Evolutionary conservation across 2,329 filamentous ascomycete genomes (phyloP), one percentile per base, ranked within the genome.

Genomic region (Tolypocladium capitatum): DNA sequence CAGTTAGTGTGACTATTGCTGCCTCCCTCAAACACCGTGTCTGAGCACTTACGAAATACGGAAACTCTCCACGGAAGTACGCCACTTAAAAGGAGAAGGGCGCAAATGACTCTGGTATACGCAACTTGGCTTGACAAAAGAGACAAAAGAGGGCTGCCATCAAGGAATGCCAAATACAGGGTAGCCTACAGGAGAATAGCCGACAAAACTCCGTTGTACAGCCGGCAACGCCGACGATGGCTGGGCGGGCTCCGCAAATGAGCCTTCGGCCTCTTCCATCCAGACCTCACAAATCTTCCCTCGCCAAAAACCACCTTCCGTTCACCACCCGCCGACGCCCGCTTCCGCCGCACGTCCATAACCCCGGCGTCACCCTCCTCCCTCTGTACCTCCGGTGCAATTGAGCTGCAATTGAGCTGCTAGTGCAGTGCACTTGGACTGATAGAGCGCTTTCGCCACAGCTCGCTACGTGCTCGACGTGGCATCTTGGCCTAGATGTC

Each of bases 401-500:
- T 47, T 32, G 38, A 43, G 28, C 55, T 51, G 42, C 48, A 50
- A n/a, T n/a, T n/a, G n/a, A n/a, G n/a, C n/a, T n/a, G n/a, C n/a
- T n/a, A n/a, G n/a, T n/a, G n/a, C n/a, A 32, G 53, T 52, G 50
- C 51, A 51, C 48, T 49, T 52, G 46, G 51, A 51, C 49, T 49
- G 40, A 45, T 46, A 51, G 56, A 53, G 52, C 49, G 52, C 51
- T 55, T 48, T 45, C 34, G 47, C 49, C 46, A 38, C 47, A 63
- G 62, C 63, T 61, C 52, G 57, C 64, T 62, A 59, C 65, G 67
- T 68, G 62, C 64, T 68, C 53, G 60, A 68, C 68, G 68, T 65
- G 63, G 63, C 62, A 53, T 57, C 53, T 52, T 48, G 53, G 51
- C 57, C 55, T 60, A 60, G 60, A 79, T 79, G 75, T 78, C 75